These are phyloP conservation scores for Purshia tridentata DNA, from an alignment of 306 rosid species.

Conservation along the genomic window DNA sequence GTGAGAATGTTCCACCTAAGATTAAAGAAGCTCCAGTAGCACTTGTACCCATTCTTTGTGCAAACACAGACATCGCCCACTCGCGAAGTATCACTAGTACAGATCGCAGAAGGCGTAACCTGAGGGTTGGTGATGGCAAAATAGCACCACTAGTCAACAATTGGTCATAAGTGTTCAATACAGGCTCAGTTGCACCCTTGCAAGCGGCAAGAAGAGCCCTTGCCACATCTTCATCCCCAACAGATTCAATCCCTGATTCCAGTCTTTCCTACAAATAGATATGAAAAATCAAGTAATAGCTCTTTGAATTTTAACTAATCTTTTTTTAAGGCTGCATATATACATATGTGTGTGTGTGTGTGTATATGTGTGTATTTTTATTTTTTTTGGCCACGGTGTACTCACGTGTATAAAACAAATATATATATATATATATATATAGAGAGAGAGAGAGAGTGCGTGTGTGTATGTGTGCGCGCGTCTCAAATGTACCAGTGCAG, in stretches of 20 bases:
- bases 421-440: not conserved
- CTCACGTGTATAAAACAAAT: not conserved
- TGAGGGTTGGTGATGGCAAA: slow-evolving; percentile 82
- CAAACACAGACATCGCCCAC: slow-evolving; percentile 84
- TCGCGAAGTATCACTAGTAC: slow-evolving; percentile 84
- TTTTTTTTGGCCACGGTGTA: too few relatives aligned
- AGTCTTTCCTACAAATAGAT: slow-evolving; percentile 69
- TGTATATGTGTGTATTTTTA: too few relatives aligned
- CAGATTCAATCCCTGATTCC: slow-evolving; percentile 66
- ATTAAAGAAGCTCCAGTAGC: slow-evolving; percentile 61
- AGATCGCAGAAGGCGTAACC: slow-evolving; percentile 87
- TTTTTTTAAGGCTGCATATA: not conserved
- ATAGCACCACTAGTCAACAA: slow-evolving; percentile 80
- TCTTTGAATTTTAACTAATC: not conserved
- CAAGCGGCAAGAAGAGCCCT: slow-evolving; percentile 92
- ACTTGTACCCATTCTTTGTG: slow-evolving; percentile 72
- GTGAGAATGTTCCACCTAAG: slow-evolving; percentile 72
- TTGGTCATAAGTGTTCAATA: slow-evolving; percentile 82
- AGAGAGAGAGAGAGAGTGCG: not conserved
- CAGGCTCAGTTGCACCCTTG: slow-evolving; percentile 94
- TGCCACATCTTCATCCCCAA: slow-evolving; percentile 93
- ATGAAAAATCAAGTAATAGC: not conserved
- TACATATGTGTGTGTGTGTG: not conserved
- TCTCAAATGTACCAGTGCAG: slow-evolving; percentile 63
- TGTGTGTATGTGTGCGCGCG: too few relatives aligned